Base-by-base conservation (phyloP, 176 grass and related monocot species). In the Rhynchospora tenuis region DNA sequence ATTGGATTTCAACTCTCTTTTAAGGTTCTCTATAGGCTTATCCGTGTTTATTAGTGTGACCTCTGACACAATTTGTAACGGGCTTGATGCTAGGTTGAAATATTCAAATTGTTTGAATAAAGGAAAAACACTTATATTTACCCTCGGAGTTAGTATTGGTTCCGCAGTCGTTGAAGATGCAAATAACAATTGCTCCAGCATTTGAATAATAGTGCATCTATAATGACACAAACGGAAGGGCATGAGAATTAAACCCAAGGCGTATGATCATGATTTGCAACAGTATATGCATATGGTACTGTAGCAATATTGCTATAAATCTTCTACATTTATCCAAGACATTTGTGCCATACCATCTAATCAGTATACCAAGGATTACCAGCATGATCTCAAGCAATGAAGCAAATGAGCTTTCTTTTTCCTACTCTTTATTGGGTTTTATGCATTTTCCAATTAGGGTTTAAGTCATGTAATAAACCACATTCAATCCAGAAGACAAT, bases 161-260 rank as follows among this genome's bases (percentile, higher is more conserved):
- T 95, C 96, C 78, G 93, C 93, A 78, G 93, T 99, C 38, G 96
- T 88, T 83, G 95, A 95, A 2, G 96, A 92, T 9, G 93, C 89
- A 92, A 95, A 99, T 72, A 99, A 72, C 78, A 99, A 86, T 70
- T 95, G 96, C 86, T 99, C 91, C 2, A 95, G 89, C 73, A 86
- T 99, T 91, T 95, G 96, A 90, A 99, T 95, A 31, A 99, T 64
- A 71, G 89, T 91, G 83, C 96, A 99, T 81, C 96, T 99, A 84
- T 86, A 89, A 10, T 66, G 81, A 79, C 71, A 85, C 22, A 67
- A 51, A 43, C 17, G 47, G 14, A 9, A 63, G 6, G 80, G 83
- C 78, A 28, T 73, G 20, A 86, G 9, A 33, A 85, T 80, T 48
- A 51, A 60, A 81, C 6, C 59, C 14, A 11, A 60, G 52, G 52